Percentiles rank a stretch among this genome's conserved stretches.
Evolutionary conservation across 2,329 filamentous ascomycete species (phyloP).

Genomic region (Metarhizium guizhouense): DNA sequence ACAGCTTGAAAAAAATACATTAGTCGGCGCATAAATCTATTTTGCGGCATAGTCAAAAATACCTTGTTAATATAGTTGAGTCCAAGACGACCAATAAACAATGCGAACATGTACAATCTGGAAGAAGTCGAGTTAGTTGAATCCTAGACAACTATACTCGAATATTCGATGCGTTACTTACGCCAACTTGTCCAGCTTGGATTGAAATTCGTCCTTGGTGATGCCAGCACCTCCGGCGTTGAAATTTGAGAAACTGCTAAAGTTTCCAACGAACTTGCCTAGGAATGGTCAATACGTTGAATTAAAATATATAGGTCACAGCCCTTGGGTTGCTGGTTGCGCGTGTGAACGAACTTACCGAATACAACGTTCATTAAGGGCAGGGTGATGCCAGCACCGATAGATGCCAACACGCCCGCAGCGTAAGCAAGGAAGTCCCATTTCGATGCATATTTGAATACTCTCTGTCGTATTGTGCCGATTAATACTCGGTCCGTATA

Average conservation of each 20-base stretch:
- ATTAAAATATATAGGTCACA: not conserved
- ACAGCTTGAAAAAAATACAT: conserved; percentile 29
- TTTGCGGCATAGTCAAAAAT: not conserved
- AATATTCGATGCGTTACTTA: conserved; percentile 16
- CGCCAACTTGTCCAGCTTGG: conserved; percentile 34
- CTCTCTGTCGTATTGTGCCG: conserved; percentile 23
- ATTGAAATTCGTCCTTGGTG: conserved; percentile 28
- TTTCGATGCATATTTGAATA: conserved; percentile 45
- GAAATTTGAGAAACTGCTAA: conserved; percentile 32
- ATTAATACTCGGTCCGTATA: not conserved
- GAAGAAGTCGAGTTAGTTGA: not conserved
- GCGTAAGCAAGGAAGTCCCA: conserved; percentile 41
- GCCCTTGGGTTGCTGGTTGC: not conserved
- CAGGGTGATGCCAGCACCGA: conserved; percentile 44
- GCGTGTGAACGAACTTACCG: conserved; percentile 24
- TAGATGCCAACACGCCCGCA: conserved; percentile 37
- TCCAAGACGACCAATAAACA: conserved; percentile 59
- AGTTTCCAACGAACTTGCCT: conserved; percentile 38
- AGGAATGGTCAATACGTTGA: not conserved
- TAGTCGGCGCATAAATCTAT: not conserved
- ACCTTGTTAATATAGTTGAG: conserved; percentile 54
- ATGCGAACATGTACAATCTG: conserved; percentile 58
- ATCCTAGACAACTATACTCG: not conserved
- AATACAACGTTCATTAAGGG: conserved; percentile 53
- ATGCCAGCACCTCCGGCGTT: conserved; percentile 20